phyloP scores from a whole-genome alignment of 176 grass and related monocot genomes.

The Thinopyrum elongatum region DNA sequence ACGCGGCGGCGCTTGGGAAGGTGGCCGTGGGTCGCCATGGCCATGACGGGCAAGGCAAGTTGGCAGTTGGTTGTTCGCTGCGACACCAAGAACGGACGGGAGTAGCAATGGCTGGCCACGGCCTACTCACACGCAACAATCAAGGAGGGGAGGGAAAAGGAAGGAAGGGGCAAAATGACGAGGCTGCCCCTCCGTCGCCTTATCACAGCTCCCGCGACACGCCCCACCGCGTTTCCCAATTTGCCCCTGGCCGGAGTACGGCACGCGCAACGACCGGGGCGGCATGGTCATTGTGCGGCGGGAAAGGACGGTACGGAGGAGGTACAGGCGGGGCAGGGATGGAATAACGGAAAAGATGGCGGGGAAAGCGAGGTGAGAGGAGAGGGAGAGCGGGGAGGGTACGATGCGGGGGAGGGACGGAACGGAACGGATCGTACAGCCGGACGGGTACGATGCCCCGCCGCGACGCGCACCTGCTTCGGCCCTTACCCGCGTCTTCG shows the following conservation, averaged over 20 bases:
- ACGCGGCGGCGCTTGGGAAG: constrained; percentile 17
- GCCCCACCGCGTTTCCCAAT: not conserved
- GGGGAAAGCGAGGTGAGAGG: not conserved
- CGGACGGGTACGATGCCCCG: constrained; percentile 51
- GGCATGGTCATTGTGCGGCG: accelerated
- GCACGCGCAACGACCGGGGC: accelerated
- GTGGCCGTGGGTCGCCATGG: not conserved
- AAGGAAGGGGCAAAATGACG: not conserved
- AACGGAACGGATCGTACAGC: constrained; percentile 54
- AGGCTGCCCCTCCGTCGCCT: not conserved
- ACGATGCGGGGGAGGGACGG: constrained; percentile 54
- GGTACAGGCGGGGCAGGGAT: not conserved
- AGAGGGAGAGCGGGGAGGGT: constrained; percentile 12
- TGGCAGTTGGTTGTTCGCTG: not conserved
- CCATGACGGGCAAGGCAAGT: not conserved
- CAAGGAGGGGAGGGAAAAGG: not conserved
- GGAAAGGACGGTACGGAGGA: constrained; percentile 27
- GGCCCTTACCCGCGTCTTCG: accelerated
- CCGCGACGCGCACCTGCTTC: accelerated
- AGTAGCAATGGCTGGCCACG: not conserved
- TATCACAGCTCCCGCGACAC: not conserved
- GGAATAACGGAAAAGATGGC: not conserved
- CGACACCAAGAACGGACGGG: not conserved
- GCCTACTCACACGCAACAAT: not conserved
- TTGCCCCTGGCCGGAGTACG: not conserved